A percentile compares a stretch with the other conserved stretches of the same genome.
Conservation (phyloP, 805 yeast genomes). For the Kurtzmaniella fragi region DNA sequence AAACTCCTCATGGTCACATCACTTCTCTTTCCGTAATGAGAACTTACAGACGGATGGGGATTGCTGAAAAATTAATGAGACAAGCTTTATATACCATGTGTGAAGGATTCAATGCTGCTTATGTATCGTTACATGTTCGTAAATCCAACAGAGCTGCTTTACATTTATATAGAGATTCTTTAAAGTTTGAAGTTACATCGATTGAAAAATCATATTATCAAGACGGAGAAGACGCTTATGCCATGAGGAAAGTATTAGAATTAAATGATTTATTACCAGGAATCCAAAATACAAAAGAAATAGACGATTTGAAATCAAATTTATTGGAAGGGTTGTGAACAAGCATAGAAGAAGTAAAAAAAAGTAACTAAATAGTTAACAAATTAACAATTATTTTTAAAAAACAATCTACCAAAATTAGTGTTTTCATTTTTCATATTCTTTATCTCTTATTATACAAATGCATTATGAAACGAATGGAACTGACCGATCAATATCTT, state of each 20-base stretch:
- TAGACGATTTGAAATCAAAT: conserved; percentile 50
- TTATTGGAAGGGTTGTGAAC: conserved; percentile 17
- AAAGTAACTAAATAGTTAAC: too few species aligned
- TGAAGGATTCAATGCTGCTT: conserved; percentile 76
- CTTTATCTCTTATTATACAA: background rate
- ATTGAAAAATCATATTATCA: conserved; percentile 90
- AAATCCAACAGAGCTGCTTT: conserved; percentile 91
- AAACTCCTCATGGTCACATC: conserved; percentile 86
- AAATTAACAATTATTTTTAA: too few species aligned
- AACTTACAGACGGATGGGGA: conserved; percentile 90
- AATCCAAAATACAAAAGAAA: conserved; percentile 43
- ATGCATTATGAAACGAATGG: conserved; percentile 1
- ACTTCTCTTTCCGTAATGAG: conserved; percentile 94
- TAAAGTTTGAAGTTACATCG: conserved; percentile 73
- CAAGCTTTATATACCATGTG: conserved; percentile 75
- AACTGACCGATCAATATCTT: conserved; percentile 51
- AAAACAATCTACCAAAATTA: too few species aligned
- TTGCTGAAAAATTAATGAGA: conserved; percentile 88
- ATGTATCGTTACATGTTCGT: conserved; percentile 90
- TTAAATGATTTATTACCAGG: conserved; percentile 61
- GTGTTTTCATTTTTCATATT: too few species aligned
- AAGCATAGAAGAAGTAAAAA: background rate
- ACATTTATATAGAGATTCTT: conserved; percentile 82
- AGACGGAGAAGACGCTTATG: conserved; percentile 96
- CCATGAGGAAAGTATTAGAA: conserved; percentile 73